Evolutionary conservation across 441 rosid species (phyloP), one percentile per base, ranked within the genome.

Genomic region (Adansonia madagascariensis): DNA sequence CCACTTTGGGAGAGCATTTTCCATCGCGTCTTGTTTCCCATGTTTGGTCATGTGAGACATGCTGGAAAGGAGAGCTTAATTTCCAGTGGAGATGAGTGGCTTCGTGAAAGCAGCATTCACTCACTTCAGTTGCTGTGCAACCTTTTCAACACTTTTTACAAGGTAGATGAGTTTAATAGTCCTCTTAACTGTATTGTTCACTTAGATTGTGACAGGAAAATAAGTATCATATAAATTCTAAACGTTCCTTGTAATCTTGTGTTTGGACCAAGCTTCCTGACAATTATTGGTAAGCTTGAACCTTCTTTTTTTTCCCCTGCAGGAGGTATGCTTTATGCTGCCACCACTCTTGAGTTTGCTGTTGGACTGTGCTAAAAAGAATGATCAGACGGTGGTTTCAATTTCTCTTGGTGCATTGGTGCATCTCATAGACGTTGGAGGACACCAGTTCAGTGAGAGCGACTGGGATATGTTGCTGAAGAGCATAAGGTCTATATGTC

Each of bases 301-400:
- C 41, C 35, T 65, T 63, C 20, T 62, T 9, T 6, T 9, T 9
- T 14, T 35, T 24, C 39, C 39, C 39, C 39, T 39, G 63, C 89
- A 97, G 99, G 99, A 97, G 88, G 99, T 97, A 15, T 87, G 97
- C 86, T 97, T 97, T 86, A 97, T 97, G 99, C 90, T 97, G 85
- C 98, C 99, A 14, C 98, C 99, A 57, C 92, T 97, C 59, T 80
- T 97, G 82, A 85, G 97, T 83, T 89, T 97, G 90, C 97, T 97
- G 80, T 85, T 97, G 83, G 99, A 97, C 82, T 97, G 98, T 76
- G 98, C 99, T 46, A 94, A 97, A 89, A 92, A 91, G 87, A 84
- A 35, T 17, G 98, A 94, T 85, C 98, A 97, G 84, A 76, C 98
- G 20, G 98, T 97, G 53, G 98, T 93, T 83, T 97, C 99, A 73